These are phyloP conservation scores for Salix udensis DNA, from an alignment of 345 rosid species.

Conservation along the genomic window DNA sequence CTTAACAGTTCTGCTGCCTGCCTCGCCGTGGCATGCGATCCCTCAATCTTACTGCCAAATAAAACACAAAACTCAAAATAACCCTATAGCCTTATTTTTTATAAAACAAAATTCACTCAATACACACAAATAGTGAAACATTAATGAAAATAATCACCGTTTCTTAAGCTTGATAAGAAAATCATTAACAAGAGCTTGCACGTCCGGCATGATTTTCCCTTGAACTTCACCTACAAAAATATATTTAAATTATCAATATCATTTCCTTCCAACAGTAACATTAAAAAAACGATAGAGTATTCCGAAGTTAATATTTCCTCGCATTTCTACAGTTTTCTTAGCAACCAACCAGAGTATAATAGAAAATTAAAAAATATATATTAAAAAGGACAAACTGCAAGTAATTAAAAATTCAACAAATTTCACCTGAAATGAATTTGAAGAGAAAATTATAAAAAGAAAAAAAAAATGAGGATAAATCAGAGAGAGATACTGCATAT, in stretches of 20 bases:
- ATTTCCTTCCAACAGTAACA: no score
- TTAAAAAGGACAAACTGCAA: background rate
- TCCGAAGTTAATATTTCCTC: background rate
- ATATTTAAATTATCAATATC: background rate
- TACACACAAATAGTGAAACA: background rate
- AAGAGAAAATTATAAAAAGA: background rate
- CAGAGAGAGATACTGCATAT: background rate
- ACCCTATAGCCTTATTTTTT: background rate
- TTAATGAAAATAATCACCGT: constrained; percentile 43
- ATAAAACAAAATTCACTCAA: background rate
- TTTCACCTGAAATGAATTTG: background rate
- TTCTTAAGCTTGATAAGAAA: constrained; percentile 80
- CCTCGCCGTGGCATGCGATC: constrained; percentile 89
- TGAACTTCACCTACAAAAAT: background rate
- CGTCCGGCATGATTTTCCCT: constrained; percentile 67
- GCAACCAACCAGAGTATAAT: background rate
- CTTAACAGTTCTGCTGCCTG: constrained; percentile 79
- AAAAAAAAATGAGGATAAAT: background rate
- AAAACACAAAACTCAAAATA: background rate
- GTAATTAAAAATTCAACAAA: background rate
- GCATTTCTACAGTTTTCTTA: background rate
- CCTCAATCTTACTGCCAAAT: constrained; percentile 77
- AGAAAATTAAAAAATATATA: background rate
- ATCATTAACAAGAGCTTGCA: constrained; percentile 64
- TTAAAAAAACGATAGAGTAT: background rate